Evolutionary conservation across 495 filamentous ascomycete species (phyloP), one percentile per base, ranked within the genome.

Genomic region (Penicillium odoratum): DNA sequence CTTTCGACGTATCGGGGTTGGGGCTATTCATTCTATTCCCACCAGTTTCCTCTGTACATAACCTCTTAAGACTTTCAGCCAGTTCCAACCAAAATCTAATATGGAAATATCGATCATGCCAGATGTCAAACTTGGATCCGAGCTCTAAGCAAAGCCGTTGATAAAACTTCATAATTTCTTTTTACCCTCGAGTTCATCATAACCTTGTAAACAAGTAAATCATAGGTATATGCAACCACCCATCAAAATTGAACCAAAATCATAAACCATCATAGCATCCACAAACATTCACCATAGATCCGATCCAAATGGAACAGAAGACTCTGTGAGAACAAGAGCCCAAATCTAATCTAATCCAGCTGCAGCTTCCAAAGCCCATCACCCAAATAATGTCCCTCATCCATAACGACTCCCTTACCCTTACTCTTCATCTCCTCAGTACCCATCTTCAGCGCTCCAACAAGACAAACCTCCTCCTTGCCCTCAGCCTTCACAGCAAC

Each of bases 401-500:
- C 94, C 65, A 97, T 88, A 25, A 89, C 94, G 34, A 92, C 87
- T 1, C 92, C 95, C 78, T 96, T 97, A 59, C 89, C 90, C 77
- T 93, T 91, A 65, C 83, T 87, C 83, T 91, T 96, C 62, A 95
- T 90, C 73, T 97, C 91, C 80, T 89, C 86, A 0, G 94, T 97
- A 11, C 92, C 88, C 80, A 90, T 87, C 76, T 88, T 89, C 77
- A 98, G 69, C 68, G 87, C 71, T 3, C 94, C 94, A 29, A 98
- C 87, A 47, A 95, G 80, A 77, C 92, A 97, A 44, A 91, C 90
- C 78, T 93, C 84, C 70, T 87, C 83, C 79, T 98, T 98, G 1
- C 94, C 95, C 80, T 98, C 94, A 0, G 94, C 92, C 78, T 85
- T 85, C 5, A 98, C 81, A 15, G 90, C 90, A 21, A 96, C 95